Evolutionary conservation across 2,329 filamentous ascomycete species (phyloP).

Genomic region (Penicillium sp.): DNA sequence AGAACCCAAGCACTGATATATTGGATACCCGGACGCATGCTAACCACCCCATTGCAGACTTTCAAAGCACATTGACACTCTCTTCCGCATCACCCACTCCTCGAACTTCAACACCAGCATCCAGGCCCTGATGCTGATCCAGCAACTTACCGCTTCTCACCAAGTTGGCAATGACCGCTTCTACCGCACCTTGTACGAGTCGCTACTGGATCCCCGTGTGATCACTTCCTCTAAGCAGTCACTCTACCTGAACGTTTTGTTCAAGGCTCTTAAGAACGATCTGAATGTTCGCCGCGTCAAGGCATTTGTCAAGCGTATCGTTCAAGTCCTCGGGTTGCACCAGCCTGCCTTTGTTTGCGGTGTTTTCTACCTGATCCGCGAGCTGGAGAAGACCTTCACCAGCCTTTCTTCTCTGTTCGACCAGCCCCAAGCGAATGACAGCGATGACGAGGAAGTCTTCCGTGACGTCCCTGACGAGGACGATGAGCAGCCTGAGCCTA

Average conservation of each 20-base stretch:
- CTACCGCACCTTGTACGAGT: slow-evolving; percentile 94
- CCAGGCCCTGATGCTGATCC: slow-evolving; percentile 90
- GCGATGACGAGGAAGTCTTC: slow-evolving; percentile 68
- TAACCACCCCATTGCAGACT: slow-evolving; percentile 54
- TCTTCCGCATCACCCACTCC: slow-evolving; percentile 95
- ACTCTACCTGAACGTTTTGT: slow-evolving; percentile 89
- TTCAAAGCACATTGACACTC: slow-evolving; percentile 85
- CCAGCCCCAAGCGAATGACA: slow-evolving; percentile 75
- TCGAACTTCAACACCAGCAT: slow-evolving; percentile 99
- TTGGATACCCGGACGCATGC: slow-evolving; percentile 1
- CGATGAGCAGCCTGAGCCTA: slow-evolving; percentile 37
- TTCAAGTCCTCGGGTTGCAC: slow-evolving; percentile 84
- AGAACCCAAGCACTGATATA: slow-evolving; percentile 26
- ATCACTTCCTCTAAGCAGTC: slow-evolving; percentile 91
- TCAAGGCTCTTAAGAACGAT: slow-evolving; percentile 84
- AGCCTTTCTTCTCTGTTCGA: slow-evolving; percentile 76
- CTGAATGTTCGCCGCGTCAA: slow-evolving; percentile 89
- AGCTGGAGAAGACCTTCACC: slow-evolving; percentile 77
- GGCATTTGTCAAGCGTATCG: slow-evolving; percentile 89
- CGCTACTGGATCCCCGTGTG: slow-evolving; percentile 84
- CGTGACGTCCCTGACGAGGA: slow-evolving; percentile 63
- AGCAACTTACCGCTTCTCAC: slow-evolving; percentile 81
- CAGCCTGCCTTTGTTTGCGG: slow-evolving; percentile 92
- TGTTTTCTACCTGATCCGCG: slow-evolving; percentile 82
- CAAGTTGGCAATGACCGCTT: slow-evolving; percentile 85